phyloP scores from a whole-genome alignment of 148 eudicot genomes.

The Dianthus caryophyllus region DNA sequence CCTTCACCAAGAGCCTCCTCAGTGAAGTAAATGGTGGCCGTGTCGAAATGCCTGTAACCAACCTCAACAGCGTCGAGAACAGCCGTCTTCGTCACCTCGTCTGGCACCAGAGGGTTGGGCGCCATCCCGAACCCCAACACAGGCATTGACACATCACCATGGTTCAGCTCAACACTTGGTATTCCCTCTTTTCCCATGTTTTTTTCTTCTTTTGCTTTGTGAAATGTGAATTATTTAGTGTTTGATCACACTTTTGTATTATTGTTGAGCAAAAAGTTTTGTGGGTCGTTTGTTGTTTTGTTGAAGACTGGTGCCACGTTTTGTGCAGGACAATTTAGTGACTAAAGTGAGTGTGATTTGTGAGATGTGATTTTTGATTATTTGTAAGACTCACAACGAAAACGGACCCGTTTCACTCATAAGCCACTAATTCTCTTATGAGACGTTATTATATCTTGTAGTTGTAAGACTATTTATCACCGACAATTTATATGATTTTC shows the following conservation, averaged over 20 bases:
- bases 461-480: too few species aligned
- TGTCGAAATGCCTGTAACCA: constrained; percentile 58
- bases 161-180: constrained; percentile 25
- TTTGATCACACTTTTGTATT: not conserved
- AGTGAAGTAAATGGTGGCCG: constrained; percentile 35
- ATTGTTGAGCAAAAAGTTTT: constrained; percentile 7
- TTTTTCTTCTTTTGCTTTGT: not conserved
- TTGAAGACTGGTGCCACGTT: constrained; percentile 3
- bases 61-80: constrained; percentile 40
- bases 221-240: too few species aligned
- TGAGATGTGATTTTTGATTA: not conserved
- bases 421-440: too few species aligned
- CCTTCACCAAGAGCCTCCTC: constrained; percentile 56
- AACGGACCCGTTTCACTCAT: constrained; percentile 5
- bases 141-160: constrained; percentile 30
- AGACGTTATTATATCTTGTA: too few species aligned
- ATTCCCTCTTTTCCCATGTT: constrained; percentile 13
- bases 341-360: not conserved
- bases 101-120: constrained; percentile 17
- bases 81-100: constrained; percentile 24
- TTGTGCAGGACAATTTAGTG: not conserved
- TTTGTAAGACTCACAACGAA: constrained; percentile 2
- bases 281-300: constrained; percentile 16
- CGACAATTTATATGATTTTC: too few species aligned
- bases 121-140: constrained; percentile 39